These are phyloP conservation scores for Teratosphaeria zuluensis DNA, from an alignment of 2,329 filamentous ascomycete genomes.

Conservation along the genomic window DNA sequence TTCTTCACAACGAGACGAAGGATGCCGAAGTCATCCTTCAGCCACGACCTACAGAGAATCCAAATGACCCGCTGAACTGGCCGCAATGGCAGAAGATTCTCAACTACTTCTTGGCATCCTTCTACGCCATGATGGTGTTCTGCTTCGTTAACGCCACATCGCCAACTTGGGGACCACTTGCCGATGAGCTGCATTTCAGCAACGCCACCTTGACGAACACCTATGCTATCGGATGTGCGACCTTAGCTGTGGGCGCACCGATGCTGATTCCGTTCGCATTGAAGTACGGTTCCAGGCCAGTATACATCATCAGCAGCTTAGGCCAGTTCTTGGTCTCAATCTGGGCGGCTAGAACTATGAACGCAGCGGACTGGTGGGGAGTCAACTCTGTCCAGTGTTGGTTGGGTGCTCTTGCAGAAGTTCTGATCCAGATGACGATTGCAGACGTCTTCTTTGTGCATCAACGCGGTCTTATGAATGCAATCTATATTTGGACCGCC, in stretches of 20 bases:
- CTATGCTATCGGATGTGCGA: constrained; percentile 36
- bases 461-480: constrained; percentile 38
- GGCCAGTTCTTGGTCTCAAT: constrained; percentile 41
- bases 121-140: constrained; percentile 36
- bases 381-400: constrained; percentile 37
- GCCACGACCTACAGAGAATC: constrained; percentile 29
- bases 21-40: constrained; percentile 25
- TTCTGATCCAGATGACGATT: constrained; percentile 44
- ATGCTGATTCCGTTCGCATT: constrained; percentile 45
- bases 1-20: constrained; percentile 5
- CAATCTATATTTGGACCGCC: constrained; percentile 34
- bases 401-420: constrained; percentile 40
- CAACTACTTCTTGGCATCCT: constrained; percentile 34
- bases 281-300: constrained; percentile 41
- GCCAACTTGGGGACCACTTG: constrained; percentile 35
- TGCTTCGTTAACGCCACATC: constrained; percentile 33
- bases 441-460: constrained; percentile 38
- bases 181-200: constrained; percentile 35
- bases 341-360: constrained; percentile 38
- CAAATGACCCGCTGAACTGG: constrained; percentile 34
- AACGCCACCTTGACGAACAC: constrained; percentile 35
- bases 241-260: constrained; percentile 39
- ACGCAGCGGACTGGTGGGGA: constrained; percentile 33
- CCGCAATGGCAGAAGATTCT: constrained; percentile 30
- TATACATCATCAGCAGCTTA: constrained; percentile 39